These are phyloP conservation scores for Stemphylium beticola DNA, from an alignment of 2,329 filamentous ascomycete species.

Conservation along the genomic window DNA sequence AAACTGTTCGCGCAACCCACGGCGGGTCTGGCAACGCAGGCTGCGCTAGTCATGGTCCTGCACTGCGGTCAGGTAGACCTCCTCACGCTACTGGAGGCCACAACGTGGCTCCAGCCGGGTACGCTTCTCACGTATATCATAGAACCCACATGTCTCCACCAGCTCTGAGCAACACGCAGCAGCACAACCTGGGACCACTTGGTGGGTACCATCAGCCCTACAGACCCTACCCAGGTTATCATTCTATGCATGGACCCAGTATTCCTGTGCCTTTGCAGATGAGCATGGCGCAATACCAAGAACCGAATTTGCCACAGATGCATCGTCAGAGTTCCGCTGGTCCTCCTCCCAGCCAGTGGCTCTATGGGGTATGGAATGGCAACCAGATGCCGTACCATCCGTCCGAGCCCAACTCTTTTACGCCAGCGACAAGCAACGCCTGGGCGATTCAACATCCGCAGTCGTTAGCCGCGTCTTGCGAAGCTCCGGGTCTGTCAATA, in stretches of 20 bases:
- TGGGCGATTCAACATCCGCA: not conserved
- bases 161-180: not conserved
- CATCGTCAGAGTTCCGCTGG: not conserved
- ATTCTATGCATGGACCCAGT: not conserved
- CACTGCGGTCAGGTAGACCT: not conserved
- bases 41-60: not conserved
- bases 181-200: not conserved
- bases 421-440: not conserved
- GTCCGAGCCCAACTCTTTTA: not conserved
- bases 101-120: not conserved
- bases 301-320: not conserved
- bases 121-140: not conserved
- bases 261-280: not conserved
- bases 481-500: not conserved
- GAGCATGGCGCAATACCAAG: not conserved
- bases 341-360: too few species aligned
- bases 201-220: not conserved
- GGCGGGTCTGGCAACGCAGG: not conserved
- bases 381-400: not conserved
- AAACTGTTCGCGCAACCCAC: not conserved
- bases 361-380: not conserved
- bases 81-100: not conserved
- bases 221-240: not conserved
- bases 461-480: not conserved
- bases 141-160: not conserved